Evolutionary conservation across 2,329 filamentous ascomycete species (phyloP), one percentile per base, ranked within the genome.

Genomic region (Aspergillus caelatus): DNA sequence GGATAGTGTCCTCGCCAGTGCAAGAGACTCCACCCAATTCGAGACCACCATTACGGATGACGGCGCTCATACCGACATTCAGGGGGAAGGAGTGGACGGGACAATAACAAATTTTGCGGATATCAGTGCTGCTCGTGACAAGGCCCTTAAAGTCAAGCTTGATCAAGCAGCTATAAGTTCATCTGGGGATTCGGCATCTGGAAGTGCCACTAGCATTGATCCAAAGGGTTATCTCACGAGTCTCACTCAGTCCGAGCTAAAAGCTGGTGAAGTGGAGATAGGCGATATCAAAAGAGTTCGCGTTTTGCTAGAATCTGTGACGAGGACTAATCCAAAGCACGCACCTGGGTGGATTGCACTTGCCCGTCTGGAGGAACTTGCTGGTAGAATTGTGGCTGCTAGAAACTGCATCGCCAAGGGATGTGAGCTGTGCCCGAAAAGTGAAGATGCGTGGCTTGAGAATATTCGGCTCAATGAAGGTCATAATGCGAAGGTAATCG

Each of bases 51-150:
- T 99, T n/a, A 85, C 89, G 52, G 93, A 96, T 43, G 94, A 97
- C 65, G 91, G 88, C 1, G 78, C 81, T 1, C 79, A 84, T n/a
- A 80, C 81, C 12, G 81, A 84, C 55, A 80, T 78, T 32, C 70
- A 72, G 23, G 77, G 73, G 41, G 73, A 89, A 62, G 80, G 78
- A 57, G 76, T 79, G 3, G 93, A 97, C 72, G 94, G 94, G 2
- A 96, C 93, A 1, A 95, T 97, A 87, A 99, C 94, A 12, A 97
- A 99, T 76, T 99, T 99, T 76, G 94, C 94, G 52, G 92, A 97
- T 77, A 98, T 99, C 67, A 95, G 96, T 79, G 93, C 94, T 52
- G 96, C 95, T 23, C 89, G 95, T 81, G 93, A 97, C 81, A 97
- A 97, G 79, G 95, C 97, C 46, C 85, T 99, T 59, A 91, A 97